Evolutionary conservation across 306 rosid genomes (phyloP).

Genomic region (Sicyos edulis): DNA sequence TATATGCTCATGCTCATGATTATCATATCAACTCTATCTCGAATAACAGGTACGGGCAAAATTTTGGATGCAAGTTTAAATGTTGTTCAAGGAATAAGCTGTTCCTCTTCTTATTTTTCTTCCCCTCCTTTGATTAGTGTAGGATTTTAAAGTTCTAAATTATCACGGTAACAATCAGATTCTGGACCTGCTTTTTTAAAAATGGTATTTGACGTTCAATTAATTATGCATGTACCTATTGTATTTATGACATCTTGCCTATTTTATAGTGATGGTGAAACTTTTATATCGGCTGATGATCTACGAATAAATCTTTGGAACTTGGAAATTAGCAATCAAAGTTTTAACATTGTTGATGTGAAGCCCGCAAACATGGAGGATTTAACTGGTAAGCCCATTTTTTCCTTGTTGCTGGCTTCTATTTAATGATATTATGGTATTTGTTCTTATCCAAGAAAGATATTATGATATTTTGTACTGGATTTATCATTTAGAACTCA

Average conservation of each 20-base stretch:
- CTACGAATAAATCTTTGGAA: constrained; percentile 98
- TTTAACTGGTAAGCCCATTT: constrained; percentile 60
- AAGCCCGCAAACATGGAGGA: constrained; percentile 99
- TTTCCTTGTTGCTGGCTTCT: not conserved
- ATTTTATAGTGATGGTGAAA: constrained; percentile 80
- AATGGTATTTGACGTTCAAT: not conserved
- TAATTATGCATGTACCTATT: not conserved
- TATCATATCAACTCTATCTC: constrained; percentile 28
- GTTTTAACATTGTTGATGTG: constrained; percentile 95
- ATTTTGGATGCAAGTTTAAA: constrained; percentile 18
- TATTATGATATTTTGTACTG: not conserved
- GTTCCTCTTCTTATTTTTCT: not conserved
- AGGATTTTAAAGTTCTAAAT: not conserved
- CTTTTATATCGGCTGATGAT: constrained; percentile 99
- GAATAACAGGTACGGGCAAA: constrained; percentile 24
- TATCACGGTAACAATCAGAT: not conserved
- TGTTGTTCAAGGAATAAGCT: not conserved
- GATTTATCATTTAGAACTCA: not conserved
- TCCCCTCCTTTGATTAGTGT: not conserved
- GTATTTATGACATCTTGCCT: constrained; percentile 16
- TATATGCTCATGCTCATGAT: constrained; percentile 28
- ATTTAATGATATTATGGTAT: not conserved
- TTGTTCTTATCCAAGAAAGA: no score
- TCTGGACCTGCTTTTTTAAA: not conserved
- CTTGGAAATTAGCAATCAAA: constrained; percentile 93